A percentile compares a stretch with the other conserved stretches of the same genome.
Conservation (phyloP, 1,284 basidiomycete species). For the Leccinum subrobustum region DNA sequence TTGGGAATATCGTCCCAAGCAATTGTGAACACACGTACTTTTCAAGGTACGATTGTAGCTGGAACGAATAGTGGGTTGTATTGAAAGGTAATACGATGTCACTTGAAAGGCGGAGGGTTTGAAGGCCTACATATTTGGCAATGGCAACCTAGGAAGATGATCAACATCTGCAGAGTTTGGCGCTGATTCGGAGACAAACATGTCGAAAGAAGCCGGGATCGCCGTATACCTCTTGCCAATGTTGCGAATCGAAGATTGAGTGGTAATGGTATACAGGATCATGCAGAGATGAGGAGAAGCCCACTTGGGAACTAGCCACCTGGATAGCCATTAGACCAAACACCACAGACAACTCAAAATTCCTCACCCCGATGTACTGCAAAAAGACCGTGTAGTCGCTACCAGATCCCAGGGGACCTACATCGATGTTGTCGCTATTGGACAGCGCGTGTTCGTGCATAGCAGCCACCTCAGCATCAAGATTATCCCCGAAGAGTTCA, state of each 20-base stretch:
- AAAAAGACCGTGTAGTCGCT: constrained; percentile 78
- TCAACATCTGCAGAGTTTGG: neutral
- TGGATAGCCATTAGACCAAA: constrained; percentile 25
- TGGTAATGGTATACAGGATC: constrained; percentile 79
- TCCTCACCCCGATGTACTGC: constrained; percentile 49
- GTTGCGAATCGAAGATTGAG: constrained; percentile 72
- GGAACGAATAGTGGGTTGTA: constrained; percentile 66
- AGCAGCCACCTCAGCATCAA: constrained; percentile 33
- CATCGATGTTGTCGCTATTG: constrained; percentile 30
- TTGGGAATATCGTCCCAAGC: neutral
- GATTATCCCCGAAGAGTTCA: constrained; percentile 9
- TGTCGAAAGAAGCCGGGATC: constrained; percentile 74
- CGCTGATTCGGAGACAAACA: constrained; percentile 34
- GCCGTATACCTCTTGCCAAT: constrained; percentile 71
- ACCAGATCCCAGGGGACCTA: constrained; percentile 52
- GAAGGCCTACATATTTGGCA: constrained; percentile 65
- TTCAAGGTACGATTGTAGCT: constrained; percentile 50
- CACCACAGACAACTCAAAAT: neutral
- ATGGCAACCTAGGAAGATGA: constrained; percentile 50
- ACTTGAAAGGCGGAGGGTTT: constrained; percentile 61
- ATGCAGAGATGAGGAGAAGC: constrained; percentile 44
- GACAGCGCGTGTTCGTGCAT: constrained; percentile 25
- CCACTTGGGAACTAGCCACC: constrained; percentile 54
- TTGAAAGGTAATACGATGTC: constrained; percentile 68
- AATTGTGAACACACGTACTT: constrained; percentile 34